Evolutionary conservation across 2,329 filamentous ascomycete species (phyloP), one percentile per base, ranked within the genome.

Genomic region (Scolecobasidium constrictum): DNA sequence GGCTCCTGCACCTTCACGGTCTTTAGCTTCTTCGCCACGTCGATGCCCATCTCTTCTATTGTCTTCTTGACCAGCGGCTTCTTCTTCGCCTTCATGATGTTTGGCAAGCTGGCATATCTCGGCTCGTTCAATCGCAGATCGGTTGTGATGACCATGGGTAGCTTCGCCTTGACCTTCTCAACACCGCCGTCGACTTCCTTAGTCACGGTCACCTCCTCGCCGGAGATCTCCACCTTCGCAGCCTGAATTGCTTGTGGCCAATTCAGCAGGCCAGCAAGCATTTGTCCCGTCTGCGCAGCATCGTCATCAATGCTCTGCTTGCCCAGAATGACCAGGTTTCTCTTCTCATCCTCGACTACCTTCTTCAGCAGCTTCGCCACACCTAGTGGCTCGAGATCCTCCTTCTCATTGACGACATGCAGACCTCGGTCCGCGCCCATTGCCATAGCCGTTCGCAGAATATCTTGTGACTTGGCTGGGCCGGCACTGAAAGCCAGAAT

Each of bases 31-130:
- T 74, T 79, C 61, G 75, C 73, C 41, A 75, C 76, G 54, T 87
- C 80, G 35, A 94, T 66, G 2, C 84, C 86, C 62, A 84, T 83
- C 59, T 98, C 92, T 45, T 70, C 74, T 61, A 95, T 62, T 51
- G 75, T 86, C 74, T 86, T 83, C 82, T 95, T 96, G 56, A 92
- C 86, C 54, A 98, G 59, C 58, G 85, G 85, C 83, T 98, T 98
- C 84, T 96, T 98, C 83, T 98, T 98, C 42, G 92, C 92, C 81
- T 96, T 98, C 92, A 98, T 98, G 51, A 98, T 96, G 61, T 96
- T 96, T 40, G 88, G 90, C 75, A 98, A 64, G 64, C 79, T 94
- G 17, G 90, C 92, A 63, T 94, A 98, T 50, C 92, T 73, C 46
- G 92, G 92, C 75, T 93, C 86, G 59, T 98, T 98, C 62, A 98